Evolutionary conservation across 108 stramenopile species (phyloP).

Genomic region (Nannochloropsis salina): DNA sequence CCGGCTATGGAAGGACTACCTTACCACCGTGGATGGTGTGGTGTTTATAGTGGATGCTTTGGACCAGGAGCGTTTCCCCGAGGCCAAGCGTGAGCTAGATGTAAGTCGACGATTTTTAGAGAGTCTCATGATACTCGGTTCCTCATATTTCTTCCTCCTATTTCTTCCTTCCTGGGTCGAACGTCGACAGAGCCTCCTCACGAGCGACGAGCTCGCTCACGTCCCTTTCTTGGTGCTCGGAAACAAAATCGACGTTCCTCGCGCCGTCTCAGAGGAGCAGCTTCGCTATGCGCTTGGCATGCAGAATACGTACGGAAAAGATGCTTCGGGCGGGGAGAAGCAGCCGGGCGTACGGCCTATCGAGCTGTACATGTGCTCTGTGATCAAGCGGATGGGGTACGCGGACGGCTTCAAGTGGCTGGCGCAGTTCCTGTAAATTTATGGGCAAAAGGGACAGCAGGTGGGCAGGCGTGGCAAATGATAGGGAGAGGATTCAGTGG

Average conservation of each 20-base stretch:
- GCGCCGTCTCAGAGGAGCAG: slow-evolving; percentile 90
- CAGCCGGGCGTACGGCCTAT: slow-evolving; percentile 66
- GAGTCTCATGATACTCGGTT: slow-evolving; percentile 61
- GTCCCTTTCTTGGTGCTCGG: slow-evolving; percentile 97
- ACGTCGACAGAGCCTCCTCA: slow-evolving; percentile 42
- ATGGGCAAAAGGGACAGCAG: background rate
- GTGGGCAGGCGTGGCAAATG: background rate
- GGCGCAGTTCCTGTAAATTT: slow-evolving; percentile 29
- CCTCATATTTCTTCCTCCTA: background rate
- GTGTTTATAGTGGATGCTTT: slow-evolving; percentile 92
- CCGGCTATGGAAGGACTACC: slow-evolving; percentile 85
- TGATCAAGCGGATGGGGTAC: slow-evolving; percentile 96
- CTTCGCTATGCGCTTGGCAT: slow-evolving; percentile 91
- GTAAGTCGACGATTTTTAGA: slow-evolving; percentile 25
- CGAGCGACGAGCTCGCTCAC: slow-evolving; percentile 74
- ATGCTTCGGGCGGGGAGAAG: slow-evolving; percentile 61
- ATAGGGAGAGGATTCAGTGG: background rate
- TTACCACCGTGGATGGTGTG: slow-evolving; percentile 95
- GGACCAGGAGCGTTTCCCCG: slow-evolving; percentile 85
- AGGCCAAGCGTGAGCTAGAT: slow-evolving; percentile 97
- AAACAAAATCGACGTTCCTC: slow-evolving; percentile 97
- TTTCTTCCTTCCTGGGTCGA: background rate
- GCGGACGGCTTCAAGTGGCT: slow-evolving; percentile 63
- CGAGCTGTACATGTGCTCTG: slow-evolving; percentile 98
- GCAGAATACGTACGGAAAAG: slow-evolving; percentile 96